Conservation (phyloP, 768 basidiomycete genomes). For the Favolaschia claudopus region DNA sequence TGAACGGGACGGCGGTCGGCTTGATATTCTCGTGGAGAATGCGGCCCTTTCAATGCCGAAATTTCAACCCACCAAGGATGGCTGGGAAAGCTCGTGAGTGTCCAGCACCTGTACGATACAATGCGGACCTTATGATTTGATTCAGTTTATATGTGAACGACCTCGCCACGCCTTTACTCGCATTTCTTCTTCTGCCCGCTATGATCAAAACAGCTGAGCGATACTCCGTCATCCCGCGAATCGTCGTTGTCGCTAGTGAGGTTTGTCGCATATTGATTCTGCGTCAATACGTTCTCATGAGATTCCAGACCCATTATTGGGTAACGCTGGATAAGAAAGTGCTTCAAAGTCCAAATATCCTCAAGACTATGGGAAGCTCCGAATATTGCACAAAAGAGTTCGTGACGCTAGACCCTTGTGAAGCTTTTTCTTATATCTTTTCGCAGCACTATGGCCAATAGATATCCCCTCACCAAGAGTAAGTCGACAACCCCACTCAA, state of each 20-base stretch:
- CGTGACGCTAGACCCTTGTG: not conserved
- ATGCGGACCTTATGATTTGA: too few relatives aligned
- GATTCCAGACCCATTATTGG: too few relatives aligned
- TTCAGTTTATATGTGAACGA: too few relatives aligned
- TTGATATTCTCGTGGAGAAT: conserved; percentile 57
- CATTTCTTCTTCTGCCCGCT: not conserved
- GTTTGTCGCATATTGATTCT: conserved; percentile 53
- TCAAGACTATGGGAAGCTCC: conserved; percentile 24
- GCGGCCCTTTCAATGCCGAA: conserved; percentile 34
- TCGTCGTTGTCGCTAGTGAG: conserved; percentile 43
- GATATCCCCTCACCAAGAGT: conserved; percentile 9
- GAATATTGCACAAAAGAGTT: conserved; percentile 23
- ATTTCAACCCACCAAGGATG: conserved; percentile 44
- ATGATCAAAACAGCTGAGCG: not conserved
- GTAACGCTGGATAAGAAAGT: not conserved
- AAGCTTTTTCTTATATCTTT: not conserved
- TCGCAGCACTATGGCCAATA: not conserved
- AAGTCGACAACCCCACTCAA: not conserved
- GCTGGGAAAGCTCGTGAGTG: conserved; percentile 54
- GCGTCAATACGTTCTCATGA: too few relatives aligned
- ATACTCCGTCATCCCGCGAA: conserved; percentile 46
- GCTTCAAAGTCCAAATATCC: conserved; percentile 12
- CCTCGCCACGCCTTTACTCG: conserved; percentile 46
- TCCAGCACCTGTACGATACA: too few relatives aligned
- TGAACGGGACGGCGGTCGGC: too few relatives aligned